Percentiles rank a stretch among this genome's conserved stretches.
Evolutionary conservation across 331 rosid species (phyloP).

Genomic region (Quercus phellos): DNA sequence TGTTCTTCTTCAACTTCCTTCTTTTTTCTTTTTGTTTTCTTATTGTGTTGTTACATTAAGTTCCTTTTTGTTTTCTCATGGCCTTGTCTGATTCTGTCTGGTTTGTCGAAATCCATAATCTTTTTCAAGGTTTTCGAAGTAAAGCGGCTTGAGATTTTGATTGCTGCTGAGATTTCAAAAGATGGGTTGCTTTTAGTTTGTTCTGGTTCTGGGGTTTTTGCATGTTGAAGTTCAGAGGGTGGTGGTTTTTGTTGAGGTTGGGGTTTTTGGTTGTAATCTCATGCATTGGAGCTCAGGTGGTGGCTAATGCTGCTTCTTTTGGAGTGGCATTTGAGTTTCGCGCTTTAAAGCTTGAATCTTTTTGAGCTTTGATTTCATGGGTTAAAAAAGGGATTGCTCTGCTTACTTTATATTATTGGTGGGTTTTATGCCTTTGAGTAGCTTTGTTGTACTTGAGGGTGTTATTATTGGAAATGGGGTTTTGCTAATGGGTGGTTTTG

Average conservation of each 20-base stretch:
- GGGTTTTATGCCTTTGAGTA: slow-evolving; percentile 22
- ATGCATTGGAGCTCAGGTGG: slow-evolving; percentile 21
- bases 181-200: slow-evolving; percentile 30
- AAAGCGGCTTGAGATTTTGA: slow-evolving; percentile 9
- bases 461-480: slow-evolving; percentile 24
- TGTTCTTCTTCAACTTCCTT: background rate
- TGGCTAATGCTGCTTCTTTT: slow-evolving; percentile 15
- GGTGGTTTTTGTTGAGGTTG: slow-evolving; percentile 2
- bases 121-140: slow-evolving; percentile 10
- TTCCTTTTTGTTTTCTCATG: slow-evolving; percentile 29
- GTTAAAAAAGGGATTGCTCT: slow-evolving; percentile 5
- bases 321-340: slow-evolving; percentile 15
- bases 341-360: slow-evolving; percentile 19
- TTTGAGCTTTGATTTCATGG: slow-evolving; percentile 22
- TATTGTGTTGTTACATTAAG: slow-evolving; percentile 31
- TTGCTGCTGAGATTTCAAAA: slow-evolving; percentile 30
- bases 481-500: slow-evolving; percentile 31
- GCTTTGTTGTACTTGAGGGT: slow-evolving; percentile 16
- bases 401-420: slow-evolving; percentile 15
- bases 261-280: slow-evolving; percentile 9
- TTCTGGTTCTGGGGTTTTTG: slow-evolving; percentile 11
- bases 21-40: background rate
- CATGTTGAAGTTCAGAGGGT: slow-evolving; percentile 5
- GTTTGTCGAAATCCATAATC: slow-evolving; percentile 16
- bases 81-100: slow-evolving; percentile 24